phyloP scores from a whole-genome alignment of 345 rosid species.

The Rhodamnia rubescens region DNA sequence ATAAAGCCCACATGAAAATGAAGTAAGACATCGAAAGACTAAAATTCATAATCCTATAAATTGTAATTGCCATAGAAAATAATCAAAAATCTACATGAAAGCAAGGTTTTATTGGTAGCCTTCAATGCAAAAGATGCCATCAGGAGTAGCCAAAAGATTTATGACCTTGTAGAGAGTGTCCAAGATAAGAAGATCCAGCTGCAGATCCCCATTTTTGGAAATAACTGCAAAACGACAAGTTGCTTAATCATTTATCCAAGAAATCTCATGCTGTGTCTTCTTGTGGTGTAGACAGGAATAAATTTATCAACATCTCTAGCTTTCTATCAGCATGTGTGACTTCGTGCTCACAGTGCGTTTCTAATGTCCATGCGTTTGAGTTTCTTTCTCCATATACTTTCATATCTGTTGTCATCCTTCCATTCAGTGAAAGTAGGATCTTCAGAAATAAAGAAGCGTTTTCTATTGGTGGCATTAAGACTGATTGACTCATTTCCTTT shows the following conservation, averaged over 20 bases:
- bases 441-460: neutral
- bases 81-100: neutral
- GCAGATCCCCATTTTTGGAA: conserved; percentile 73
- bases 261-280: neutral
- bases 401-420: neutral
- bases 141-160: neutral
- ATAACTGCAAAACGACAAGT: conserved; percentile 37
- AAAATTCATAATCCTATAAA: neutral
- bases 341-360: neutral
- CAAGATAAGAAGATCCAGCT: conserved; percentile 85
- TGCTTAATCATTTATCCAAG: neutral
- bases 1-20: neutral
- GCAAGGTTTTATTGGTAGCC: neutral
- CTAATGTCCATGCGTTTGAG: neutral
- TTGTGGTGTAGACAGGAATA: neutral
- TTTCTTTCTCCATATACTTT: neutral
- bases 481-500: neutral
- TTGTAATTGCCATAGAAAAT: neutral
- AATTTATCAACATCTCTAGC: neutral
- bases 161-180: conserved; percentile 78
- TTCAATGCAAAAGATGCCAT: neutral
- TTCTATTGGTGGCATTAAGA: neutral
- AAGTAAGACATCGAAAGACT: neutral
- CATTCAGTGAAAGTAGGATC: neutral
- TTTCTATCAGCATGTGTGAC: neutral